phyloP scores from a whole-genome alignment of 2,329 filamentous ascomycete species.

The Coleophoma eucalyptorum region DNA sequence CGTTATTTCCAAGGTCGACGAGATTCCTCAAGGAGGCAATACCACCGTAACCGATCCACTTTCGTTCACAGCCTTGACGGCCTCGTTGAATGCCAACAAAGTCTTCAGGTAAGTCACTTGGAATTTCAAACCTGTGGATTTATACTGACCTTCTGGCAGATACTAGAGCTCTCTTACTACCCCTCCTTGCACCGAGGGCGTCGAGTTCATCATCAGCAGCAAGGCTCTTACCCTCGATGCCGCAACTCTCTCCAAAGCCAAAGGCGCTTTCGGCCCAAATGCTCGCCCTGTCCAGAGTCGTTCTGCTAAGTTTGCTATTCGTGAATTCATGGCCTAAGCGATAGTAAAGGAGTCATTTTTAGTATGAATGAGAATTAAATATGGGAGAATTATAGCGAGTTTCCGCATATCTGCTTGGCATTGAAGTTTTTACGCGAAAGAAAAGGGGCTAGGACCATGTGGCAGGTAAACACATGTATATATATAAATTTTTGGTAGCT shows the following conservation, averaged over 20 bases:
- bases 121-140: neutral
- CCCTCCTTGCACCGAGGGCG: slow-evolving; percentile 55
- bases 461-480: no score
- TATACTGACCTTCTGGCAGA: slow-evolving; percentile 16
- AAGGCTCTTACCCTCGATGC: slow-evolving; percentile 42
- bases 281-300: slow-evolving; percentile 25
- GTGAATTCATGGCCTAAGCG: no score
- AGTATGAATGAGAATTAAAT: no score
- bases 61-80: slow-evolving; percentile 25
- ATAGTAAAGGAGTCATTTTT: no score
- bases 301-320: no score
- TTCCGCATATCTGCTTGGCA: no score
- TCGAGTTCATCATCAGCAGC: slow-evolving; percentile 48
- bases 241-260: slow-evolving; percentile 44
- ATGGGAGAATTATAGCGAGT: no score
- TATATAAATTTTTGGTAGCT: no score
- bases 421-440: no score
- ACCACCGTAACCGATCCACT: slow-evolving; percentile 5
- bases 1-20: slow-evolving; percentile 2
- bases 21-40: neutral
- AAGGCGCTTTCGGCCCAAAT: slow-evolving; percentile 51
- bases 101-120: neutral
- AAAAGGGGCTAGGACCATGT: no score
- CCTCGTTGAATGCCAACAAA: neutral
- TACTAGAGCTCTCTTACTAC: slow-evolving; percentile 59